phyloP scores from a whole-genome alignment of 192 early-diverging fungal genomes.

The Podila minutissima region DNA sequence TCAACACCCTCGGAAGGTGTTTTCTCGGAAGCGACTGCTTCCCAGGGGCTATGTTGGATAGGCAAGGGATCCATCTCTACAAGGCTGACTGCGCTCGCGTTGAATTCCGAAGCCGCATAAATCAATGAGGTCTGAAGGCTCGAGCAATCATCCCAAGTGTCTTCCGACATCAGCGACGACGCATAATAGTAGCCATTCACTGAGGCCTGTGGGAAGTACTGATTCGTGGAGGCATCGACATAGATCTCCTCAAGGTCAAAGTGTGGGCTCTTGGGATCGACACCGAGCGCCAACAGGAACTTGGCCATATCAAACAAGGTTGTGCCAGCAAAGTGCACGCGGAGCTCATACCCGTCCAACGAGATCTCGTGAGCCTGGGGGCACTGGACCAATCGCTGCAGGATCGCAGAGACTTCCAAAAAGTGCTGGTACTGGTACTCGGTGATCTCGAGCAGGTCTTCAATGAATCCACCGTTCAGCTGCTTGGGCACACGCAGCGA shows the following conservation, averaged over 20 bases:
- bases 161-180: slow-evolving; percentile 20
- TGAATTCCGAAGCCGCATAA: slow-evolving; percentile 29
- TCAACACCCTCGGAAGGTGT: not conserved
- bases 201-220: slow-evolving; percentile 43
- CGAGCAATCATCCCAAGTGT: slow-evolving; percentile 40
- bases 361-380: slow-evolving; percentile 40
- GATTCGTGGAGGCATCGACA: slow-evolving; percentile 12
- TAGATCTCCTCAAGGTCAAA: slow-evolving; percentile 44
- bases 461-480: slow-evolving; percentile 31
- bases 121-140: slow-evolving; percentile 38
- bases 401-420: slow-evolving; percentile 43
- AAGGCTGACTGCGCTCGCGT: slow-evolving; percentile 29
- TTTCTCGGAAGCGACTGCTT: slow-evolving; percentile 6
- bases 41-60: slow-evolving; percentile 34
- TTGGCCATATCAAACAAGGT: slow-evolving; percentile 40
- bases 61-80: slow-evolving; percentile 22
- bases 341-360: slow-evolving; percentile 44
- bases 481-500: slow-evolving; percentile 42
- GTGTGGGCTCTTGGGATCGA: slow-evolving; percentile 44
- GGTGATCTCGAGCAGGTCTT: slow-evolving; percentile 39
- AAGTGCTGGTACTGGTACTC: slow-evolving; percentile 50
- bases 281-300: slow-evolving; percentile 24
- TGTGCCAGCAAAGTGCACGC: slow-evolving; percentile 40
- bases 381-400: slow-evolving; percentile 33
- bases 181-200: slow-evolving; percentile 28